Evolutionary conservation across 352 stramenopile genomes (phyloP).

Genomic region (Globisporangium paroecandrum): DNA sequence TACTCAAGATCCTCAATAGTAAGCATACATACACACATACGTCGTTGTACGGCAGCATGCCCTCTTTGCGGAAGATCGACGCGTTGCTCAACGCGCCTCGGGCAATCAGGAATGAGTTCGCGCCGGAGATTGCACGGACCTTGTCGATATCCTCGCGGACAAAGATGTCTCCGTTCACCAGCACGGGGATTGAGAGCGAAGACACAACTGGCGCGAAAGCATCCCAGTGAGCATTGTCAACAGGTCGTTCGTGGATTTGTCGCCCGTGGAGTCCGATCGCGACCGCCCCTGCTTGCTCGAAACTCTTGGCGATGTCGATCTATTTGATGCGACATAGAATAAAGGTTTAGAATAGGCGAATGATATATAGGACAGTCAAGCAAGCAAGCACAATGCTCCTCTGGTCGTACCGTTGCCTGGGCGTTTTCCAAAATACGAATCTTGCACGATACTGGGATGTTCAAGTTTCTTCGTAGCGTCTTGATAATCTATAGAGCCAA

Average conservation of each 20-base stretch:
- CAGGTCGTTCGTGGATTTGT: constrained; percentile 60
- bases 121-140: constrained; percentile 57
- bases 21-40: constrained; percentile 21
- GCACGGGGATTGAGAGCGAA: constrained; percentile 71
- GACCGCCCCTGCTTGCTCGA: constrained; percentile 61
- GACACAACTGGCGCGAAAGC: constrained; percentile 59
- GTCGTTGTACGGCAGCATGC: constrained; percentile 55
- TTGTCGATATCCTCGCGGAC: constrained; percentile 62
- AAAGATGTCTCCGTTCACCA: constrained; percentile 90
- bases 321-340: constrained; percentile 12
- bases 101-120: constrained; percentile 79
- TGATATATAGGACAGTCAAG: constrained; percentile 6
- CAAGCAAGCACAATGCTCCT: neutral
- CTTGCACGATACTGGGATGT: constrained; percentile 86
- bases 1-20: neutral
- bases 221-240: constrained; percentile 73
- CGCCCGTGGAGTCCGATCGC: constrained; percentile 75
- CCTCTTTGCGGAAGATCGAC: constrained; percentile 73
- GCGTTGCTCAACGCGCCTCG: constrained; percentile 79
- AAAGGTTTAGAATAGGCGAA: neutral
- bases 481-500: constrained; percentile 62
- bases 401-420: constrained; percentile 50
- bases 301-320: constrained; percentile 60
- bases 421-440: constrained; percentile 75
- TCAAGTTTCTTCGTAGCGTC: constrained; percentile 73